Evolutionary conservation across 2,329 filamentous ascomycete genomes (phyloP).

Genomic region (Sporothrix globosa): DNA sequence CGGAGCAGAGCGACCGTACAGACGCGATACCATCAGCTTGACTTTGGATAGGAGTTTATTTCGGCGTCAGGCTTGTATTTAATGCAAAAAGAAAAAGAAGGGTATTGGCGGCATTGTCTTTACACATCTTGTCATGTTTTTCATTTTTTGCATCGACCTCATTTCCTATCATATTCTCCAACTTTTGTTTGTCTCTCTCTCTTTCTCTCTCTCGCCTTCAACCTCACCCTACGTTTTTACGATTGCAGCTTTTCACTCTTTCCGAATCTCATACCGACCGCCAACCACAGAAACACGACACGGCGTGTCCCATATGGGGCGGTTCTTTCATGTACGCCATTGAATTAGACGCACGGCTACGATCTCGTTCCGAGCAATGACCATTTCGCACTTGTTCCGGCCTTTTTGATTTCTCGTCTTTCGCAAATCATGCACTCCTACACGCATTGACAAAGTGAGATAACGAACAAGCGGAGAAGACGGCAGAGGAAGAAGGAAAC

Average conservation of each 20-base stretch:
- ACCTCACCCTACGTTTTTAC: too few species aligned
- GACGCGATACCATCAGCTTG: slow-evolving; percentile 25
- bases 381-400: background rate
- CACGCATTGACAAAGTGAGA: background rate
- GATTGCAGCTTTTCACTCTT: background rate
- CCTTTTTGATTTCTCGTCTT: background rate
- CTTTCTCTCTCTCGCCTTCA: background rate
- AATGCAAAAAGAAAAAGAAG: slow-evolving; percentile 27
- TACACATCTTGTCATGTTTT: background rate
- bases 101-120: slow-evolving; percentile 28
- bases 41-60: slow-evolving; percentile 35
- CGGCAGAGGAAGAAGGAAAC: background rate
- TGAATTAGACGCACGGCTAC: background rate
- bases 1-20: slow-evolving; percentile 13
- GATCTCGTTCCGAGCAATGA: background rate
- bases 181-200: background rate
- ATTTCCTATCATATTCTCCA: background rate
- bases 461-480: background rate
- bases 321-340: background rate
- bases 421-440: too few species aligned
- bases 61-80: slow-evolving; percentile 32
- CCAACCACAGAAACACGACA: background rate
- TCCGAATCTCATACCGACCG: background rate
- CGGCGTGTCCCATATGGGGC: too few species aligned
- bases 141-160: background rate